These are phyloP conservation scores for Cytospora chrysosperma DNA, from an alignment of 2,329 filamentous ascomycete genomes.

Conservation along the genomic window DNA sequence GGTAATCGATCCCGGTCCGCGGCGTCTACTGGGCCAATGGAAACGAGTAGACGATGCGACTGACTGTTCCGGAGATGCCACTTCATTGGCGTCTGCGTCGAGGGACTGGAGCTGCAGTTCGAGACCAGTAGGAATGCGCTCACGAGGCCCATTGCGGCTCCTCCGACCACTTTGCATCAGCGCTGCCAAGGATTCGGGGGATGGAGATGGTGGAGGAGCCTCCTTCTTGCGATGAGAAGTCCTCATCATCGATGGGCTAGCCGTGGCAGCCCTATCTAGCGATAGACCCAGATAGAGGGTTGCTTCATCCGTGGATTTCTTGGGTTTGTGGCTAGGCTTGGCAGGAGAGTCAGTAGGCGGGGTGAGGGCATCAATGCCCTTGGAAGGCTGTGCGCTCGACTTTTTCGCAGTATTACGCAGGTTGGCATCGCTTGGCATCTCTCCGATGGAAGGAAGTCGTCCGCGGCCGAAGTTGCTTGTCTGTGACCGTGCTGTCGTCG, in stretches of 20 bases:
- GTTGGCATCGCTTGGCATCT: conserved; percentile 49
- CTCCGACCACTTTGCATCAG: conserved; percentile 59
- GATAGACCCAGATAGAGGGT: conserved; percentile 45
- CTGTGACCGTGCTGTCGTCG: conserved; percentile 62
- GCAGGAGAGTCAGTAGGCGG: conserved; percentile 26
- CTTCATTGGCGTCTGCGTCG: conserved; percentile 50
- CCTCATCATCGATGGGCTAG: conserved; percentile 64
- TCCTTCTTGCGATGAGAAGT: conserved; percentile 46
- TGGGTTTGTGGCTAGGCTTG: conserved; percentile 35
- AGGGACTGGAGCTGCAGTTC: conserved; percentile 63
- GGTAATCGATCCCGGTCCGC: conserved; percentile 54
- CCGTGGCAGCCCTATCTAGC: conserved; percentile 64
- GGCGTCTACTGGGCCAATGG: conserved; percentile 54
- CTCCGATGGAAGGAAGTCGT: conserved; percentile 76
- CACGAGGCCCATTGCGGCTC: conserved; percentile 69
- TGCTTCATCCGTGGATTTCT: conserved; percentile 42
- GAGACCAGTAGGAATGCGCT: conserved; percentile 72
- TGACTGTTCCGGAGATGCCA: conserved; percentile 57
- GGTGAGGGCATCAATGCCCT: conserved; percentile 15
- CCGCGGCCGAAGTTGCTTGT: conserved; percentile 60
- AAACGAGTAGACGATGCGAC: conserved; percentile 52
- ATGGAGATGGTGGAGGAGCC: conserved; percentile 66
- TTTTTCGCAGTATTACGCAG: conserved; percentile 33
- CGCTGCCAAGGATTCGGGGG: conserved; percentile 60
- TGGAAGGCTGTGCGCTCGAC: conserved; percentile 16